Percentiles rank a stretch among this genome's conserved stretches.
Conservation (phyloP, 345 rosid genomes). For the Zanthoxylum bungeanum region DNA sequence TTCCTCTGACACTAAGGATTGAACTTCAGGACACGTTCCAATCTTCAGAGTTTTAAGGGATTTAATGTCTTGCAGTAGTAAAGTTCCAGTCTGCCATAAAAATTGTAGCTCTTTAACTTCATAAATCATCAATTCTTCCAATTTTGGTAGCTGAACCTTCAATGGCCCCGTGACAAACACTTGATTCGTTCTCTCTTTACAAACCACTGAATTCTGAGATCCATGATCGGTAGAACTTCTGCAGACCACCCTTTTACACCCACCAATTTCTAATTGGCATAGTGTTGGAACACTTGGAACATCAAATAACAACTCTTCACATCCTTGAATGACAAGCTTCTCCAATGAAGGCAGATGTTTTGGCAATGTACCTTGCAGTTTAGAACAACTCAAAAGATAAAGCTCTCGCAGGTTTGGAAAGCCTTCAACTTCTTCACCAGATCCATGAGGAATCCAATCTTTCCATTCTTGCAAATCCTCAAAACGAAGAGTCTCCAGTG, state of each 20-base stretch:
- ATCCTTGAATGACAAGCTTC: background rate
- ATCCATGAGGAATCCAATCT: conserved; percentile 25
- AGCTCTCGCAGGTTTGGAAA: conserved; percentile 35
- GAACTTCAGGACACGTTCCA: background rate
- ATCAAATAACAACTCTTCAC: background rate
- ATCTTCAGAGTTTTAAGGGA: background rate
- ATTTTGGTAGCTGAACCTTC: background rate
- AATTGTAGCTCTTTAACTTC: background rate
- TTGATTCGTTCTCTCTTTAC: background rate
- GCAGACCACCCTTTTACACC: background rate
- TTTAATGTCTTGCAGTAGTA: background rate
- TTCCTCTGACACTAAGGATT: background rate
- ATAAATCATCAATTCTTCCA: background rate
- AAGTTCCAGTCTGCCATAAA: background rate
- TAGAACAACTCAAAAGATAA: conserved; percentile 25
- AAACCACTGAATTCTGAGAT: background rate
- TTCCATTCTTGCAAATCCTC: conserved; percentile 30
- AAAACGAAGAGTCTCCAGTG: conserved; percentile 16
- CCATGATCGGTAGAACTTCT: background rate
- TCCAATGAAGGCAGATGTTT: background rate
- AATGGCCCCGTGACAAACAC: background rate
- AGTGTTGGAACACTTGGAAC: background rate
- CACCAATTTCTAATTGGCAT: background rate
- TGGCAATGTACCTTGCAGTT: conserved; percentile 24
- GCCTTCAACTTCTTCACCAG: conserved; percentile 3